Evolutionary conservation across 768 basidiomycete species (phyloP), one percentile per base, ranked within the genome.

Genomic region (Sarcodon aspratus): DNA sequence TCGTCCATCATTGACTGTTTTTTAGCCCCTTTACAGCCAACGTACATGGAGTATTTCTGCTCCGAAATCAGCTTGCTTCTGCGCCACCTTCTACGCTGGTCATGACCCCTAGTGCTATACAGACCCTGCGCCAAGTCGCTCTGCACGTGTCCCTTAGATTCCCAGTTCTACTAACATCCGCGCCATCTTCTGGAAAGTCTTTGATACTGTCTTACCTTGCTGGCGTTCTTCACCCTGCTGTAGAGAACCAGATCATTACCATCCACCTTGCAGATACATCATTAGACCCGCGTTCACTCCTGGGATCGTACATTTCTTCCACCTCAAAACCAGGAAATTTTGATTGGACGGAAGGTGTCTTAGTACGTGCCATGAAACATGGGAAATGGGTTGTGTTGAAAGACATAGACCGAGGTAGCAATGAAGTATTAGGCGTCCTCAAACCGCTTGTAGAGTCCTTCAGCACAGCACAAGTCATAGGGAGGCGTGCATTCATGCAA

Each of bases 231-330:
- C 72, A 80, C 58, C 82, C 89, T 0, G 68, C 67, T 15, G 59
- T 66, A 7, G 70, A 66, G 47, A 82, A 83, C 51, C 81, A 90
- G 42, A 75, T 96, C 37, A 75, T 98, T 33, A 82, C 78, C 1
- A 82, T 99, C 50, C 87, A 95, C 57, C 79, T 98, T 21, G 90
- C 92, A 6, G 96, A 98, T 57, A 95, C 93, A 0, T 95, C 95
- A 2, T 73, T 99, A 42, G 95, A 99, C 59, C 85, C 94, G 32
- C 85, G 95, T 18, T 85, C 92, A 0, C 74, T 99, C 6, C 75
- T 99, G 38, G 95, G 96, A 5, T 93, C 91, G 2, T 95, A 98
- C 51, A 71, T 91, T 3, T 95, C 95, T 1, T 96, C 95, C 0
- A 72, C 84, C 0, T 79, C 75, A 1, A 76, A 76, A 21, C 82